Base-by-base conservation (phyloP, 108 stramenopile species). In the Nitzschia sp. region DNA sequence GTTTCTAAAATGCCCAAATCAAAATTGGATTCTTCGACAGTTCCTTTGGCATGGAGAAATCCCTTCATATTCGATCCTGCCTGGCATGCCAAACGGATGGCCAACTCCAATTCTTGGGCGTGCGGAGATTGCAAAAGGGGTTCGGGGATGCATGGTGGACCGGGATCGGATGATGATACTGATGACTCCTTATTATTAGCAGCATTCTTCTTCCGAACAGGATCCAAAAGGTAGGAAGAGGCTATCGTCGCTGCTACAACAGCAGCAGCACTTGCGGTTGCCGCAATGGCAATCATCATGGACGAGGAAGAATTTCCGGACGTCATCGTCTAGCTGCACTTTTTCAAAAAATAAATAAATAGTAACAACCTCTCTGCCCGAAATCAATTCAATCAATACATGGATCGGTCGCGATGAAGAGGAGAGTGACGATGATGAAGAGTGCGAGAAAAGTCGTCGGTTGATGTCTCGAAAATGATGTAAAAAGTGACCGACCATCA, bases 41-140 rank as follows among this genome's bases (percentile, higher is more conserved):
- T 91, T n/a, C 90, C 92, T 60, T 89, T 91, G 48, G 65, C 77
- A 21, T 91, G 73, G 17, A 75, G 62, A 58, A 89, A 89, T 21
- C 70, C 70, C 15, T 66, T 71, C 85, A 89, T 89, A 36, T 89
- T 89, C 29, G 61, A 60, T 41, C 88, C 88, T 22, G 88, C 73
- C 54, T 47, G 30, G 32, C 62, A 30, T 62, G 84, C 84, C 50
- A 85, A 30, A 21, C 41, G 22, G 21, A 85, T 71, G 2, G 84
- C 84, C 25, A 80, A 22, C 50, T 74, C n/a, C 17, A 80, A 27
- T 29, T 85, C 73, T 1, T 45, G 25, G 26, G 53, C 57, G 31
- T 75, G 69, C 0, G 55, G 63, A 13, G 58, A 60, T 8, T 58
- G 9, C 1, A 67, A 58, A 8, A 84, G 58, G 0, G 1, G 15